Conservation (phyloP, 345 rosid genomes). For the Salix koriyanagi region DNA sequence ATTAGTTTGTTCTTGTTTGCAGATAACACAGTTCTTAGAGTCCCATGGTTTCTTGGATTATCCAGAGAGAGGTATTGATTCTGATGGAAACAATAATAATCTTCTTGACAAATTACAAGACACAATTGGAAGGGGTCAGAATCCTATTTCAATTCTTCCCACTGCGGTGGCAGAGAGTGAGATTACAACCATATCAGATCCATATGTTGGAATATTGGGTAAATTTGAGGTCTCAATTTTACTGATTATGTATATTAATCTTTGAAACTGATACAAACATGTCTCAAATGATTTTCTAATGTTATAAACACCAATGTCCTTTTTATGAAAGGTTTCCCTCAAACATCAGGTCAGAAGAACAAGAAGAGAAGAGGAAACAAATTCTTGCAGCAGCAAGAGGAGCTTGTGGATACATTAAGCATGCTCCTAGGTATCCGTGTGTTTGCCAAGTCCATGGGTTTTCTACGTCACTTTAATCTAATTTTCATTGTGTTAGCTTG, state of each 20-base stretch:
- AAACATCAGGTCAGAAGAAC: conserved; percentile 76
- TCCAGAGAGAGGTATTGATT: too few relatives aligned
- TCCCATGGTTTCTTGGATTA: too few relatives aligned
- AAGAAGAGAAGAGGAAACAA: conserved; percentile 92
- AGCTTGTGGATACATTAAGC: conserved; percentile 72
- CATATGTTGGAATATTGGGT: conserved; percentile 72
- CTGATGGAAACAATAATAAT: too few relatives aligned
- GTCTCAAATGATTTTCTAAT: background rate
- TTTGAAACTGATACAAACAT: background rate
- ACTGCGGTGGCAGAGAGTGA: conserved; percentile 62
- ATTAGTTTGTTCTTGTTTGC: too few relatives aligned
- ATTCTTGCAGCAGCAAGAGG: conserved; percentile 86
- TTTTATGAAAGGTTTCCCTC: conserved; percentile 94
- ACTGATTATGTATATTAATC: background rate
- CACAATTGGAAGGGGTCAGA: too few relatives aligned
- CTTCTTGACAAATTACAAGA: too few relatives aligned
- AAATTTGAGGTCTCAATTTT: conserved; percentile 14
- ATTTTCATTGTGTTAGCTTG: background rate
- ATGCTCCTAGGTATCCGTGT: conserved; percentile 55
- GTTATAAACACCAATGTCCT: background rate
- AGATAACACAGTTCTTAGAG: too few relatives aligned
- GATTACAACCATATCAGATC: conserved; percentile 82
- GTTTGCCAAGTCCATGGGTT: conserved; percentile 2
- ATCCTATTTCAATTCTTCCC: conserved; percentile 74
- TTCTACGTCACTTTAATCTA: background rate